Evolutionary conservation across 2,329 filamentous ascomycete species (phyloP), one percentile per base, ranked within the genome.

Genomic region (Stagonosporopsis chrysanthemi): DNA sequence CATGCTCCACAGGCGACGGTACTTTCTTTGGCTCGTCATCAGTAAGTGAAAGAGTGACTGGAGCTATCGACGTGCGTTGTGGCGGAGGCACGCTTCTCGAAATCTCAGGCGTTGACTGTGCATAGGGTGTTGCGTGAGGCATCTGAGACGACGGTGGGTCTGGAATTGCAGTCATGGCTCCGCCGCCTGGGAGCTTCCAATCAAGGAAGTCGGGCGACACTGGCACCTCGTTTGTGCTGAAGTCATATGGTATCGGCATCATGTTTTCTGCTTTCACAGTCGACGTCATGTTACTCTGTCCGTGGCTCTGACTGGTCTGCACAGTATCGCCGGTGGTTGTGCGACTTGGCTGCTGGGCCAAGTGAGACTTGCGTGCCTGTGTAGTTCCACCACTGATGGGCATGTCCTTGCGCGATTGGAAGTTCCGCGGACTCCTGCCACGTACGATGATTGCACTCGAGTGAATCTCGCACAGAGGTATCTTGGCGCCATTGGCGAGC

Each of bases 391-490:
- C 91, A 51, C 92, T 85, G 43, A 98, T 83, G 2, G 94, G 92
- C 59, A 97, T 90, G 75, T 98, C 94, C 76, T 97, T 97, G 49
- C 94, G 85, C 9, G 92, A 90, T 76, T 96, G 92, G 76, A 98
- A 98, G 77, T 98, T 98, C 35, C 94, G 86, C 4, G 94, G 94
- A 76, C 93, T 97, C 68, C 94, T 86, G 33, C 94, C 94, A 60
- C 94, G 89, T 28, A 98, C 94, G 52, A 98, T 96, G 66, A 98
- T 94, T 2, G 94, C 91, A 1, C 92, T 90, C 0, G 94, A 97
- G 28, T 88, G 88, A 15, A 92, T 88, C 77, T 97, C 93, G 48
- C 90, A 90, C 48, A 97, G 83, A 7, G 91, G 84, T 31, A 92
- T 84, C 75, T 93, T 96, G 31, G 84, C 84, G n/a, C 92, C 92